These are phyloP conservation scores for Dichotomocladium elegans DNA, from an alignment of 371 early-diverging fungal genomes.

Conservation along the genomic window DNA sequence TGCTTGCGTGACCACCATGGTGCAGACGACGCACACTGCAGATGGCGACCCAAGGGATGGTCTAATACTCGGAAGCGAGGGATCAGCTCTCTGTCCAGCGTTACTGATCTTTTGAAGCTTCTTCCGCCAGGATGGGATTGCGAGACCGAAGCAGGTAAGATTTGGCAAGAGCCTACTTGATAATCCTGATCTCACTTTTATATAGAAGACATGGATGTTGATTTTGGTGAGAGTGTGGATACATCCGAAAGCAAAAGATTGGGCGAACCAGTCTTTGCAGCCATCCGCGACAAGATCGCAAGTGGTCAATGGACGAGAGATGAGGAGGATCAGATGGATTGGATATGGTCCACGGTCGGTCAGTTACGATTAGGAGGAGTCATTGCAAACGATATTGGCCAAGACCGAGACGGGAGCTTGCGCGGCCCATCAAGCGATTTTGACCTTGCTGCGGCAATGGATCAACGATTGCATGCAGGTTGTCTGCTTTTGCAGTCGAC, in stretches of 20 bases:
- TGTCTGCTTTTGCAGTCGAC: constrained; percentile 22
- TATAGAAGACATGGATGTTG: constrained; percentile 40
- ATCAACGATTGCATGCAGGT: constrained; percentile 35
- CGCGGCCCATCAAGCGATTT: constrained; percentile 18
- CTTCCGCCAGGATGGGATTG: constrained; percentile 38
- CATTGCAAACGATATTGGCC: constrained; percentile 35
- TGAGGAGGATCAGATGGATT: constrained; percentile 35
- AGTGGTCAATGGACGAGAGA: constrained; percentile 7
- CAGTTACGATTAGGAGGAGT: constrained; percentile 33
- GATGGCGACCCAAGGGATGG: constrained; percentile 29
- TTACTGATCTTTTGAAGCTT: constrained; percentile 13
- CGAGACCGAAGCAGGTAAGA: constrained; percentile 22
- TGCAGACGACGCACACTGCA: constrained; percentile 27
- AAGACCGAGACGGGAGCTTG: constrained; percentile 31
- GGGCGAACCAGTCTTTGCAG: not conserved
- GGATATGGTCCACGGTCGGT: constrained; percentile 45
- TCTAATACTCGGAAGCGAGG: constrained; percentile 24
- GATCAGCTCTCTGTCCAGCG: constrained; percentile 26
- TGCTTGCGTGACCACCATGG: constrained; percentile 18
- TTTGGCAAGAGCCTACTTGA: too few relatives aligned
- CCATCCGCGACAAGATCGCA: not conserved
- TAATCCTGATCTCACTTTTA: not conserved
- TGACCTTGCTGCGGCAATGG: constrained; percentile 29
- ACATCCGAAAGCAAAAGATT: not conserved
- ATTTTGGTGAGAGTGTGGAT: constrained; percentile 14